Conservation (phyloP, 169 alveolate species). For the Plasmodium gonderi region DNA sequence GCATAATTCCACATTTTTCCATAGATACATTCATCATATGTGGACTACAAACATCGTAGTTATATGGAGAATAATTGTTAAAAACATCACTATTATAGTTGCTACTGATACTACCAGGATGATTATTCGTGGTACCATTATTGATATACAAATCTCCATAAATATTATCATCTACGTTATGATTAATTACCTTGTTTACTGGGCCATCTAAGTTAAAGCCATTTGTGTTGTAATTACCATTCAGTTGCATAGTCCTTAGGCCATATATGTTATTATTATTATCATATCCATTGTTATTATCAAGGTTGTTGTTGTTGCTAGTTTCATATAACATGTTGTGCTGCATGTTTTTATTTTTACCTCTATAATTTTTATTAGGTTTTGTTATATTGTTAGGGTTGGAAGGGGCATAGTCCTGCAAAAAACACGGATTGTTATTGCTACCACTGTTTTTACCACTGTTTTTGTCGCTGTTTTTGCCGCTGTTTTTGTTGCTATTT, state of each 20-base stretch:
- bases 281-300: background rate
- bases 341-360: constrained; percentile 1
- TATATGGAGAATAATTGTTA: background rate
- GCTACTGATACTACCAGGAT: background rate
- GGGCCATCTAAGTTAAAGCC: background rate
- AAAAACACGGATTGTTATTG: background rate
- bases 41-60: background rate
- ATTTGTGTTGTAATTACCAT: background rate
- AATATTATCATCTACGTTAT: background rate
- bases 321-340: background rate
- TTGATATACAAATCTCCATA: background rate
- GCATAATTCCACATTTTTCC: background rate
- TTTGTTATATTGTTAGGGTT: constrained; percentile 3
- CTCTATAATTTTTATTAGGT: constrained; percentile 7
- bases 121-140: background rate
- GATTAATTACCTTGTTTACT: background rate
- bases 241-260: background rate
- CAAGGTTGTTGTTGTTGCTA: background rate
- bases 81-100: background rate
- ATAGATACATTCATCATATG: background rate
- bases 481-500: background rate
- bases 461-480: background rate
- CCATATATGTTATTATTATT: background rate
- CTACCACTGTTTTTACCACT: background rate
- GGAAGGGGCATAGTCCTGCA: constrained; percentile 9